Base-by-base conservation (phyloP, 148 eudicot species). In the Arbutus unedo region DNA sequence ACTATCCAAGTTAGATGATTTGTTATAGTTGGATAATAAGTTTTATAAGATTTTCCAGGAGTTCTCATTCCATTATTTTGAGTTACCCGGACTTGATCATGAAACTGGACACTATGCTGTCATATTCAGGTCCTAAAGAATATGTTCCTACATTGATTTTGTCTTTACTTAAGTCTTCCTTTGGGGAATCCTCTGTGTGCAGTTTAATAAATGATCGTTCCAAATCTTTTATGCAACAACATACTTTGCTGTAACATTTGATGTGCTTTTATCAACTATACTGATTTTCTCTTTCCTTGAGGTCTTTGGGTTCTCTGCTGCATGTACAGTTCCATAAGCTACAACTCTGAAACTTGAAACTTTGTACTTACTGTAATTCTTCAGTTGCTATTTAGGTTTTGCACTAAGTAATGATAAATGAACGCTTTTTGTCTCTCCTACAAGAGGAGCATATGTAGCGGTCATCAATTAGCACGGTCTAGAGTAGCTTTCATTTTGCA, bases 251-350 rank as follows among this genome's bases (percentile, higher is more conserved):
- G 54, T 51, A 9, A 9, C 7, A 64, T 64, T 23, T 64, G 70
- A 14, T 4, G 41, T 25, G 43, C 70, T 23, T 23, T 64, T 64
- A 64, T 23, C 31, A 60, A 62, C 55, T 3, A 21, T 53, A 47
- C 53, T 47, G 9, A 79, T 44, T 56, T 79, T 45, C n/a, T 60
- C 54, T 59, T 62, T 79, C 54, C 25, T 45, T n/a, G 68, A 78
- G 49, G 38, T 41, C 15, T 64, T 64, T 8, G 43, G 43, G 41
- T 5, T 64, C 21, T 64, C 10, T 21, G 70, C 70, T 64, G 70
- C 38, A 64, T 7, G 55, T 38, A 68, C 14, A 6, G 21, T 74
- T n/a, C 49, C 6, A 11, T 49, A 14, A 48, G 4, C 19, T 23
- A 74, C 31, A 74, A 48, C 50, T 74, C 31, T 74, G 77, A 49